Evolutionary conservation across 176 grass and related monocot species (phyloP), one percentile per base, ranked within the genome.

Genomic region (Poa pratensis): DNA sequence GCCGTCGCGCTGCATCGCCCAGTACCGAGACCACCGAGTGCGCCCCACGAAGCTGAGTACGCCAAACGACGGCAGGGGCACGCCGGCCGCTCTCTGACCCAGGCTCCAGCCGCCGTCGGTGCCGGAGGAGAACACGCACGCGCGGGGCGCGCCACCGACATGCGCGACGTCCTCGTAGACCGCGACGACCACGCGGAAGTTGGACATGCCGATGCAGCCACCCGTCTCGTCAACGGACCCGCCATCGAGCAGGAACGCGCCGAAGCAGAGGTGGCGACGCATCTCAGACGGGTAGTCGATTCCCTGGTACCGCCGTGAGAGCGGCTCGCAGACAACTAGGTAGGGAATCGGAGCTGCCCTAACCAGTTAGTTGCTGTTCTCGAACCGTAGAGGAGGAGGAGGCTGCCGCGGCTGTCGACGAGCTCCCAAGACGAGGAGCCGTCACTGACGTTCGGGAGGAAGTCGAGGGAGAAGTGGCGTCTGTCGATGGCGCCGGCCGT

Each of bases 51-150:
- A 73, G 23, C 2, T 26, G 22, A 74, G 15, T 1, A 17, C 7
- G 22, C 45, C 24, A 16, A 73, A 48, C 14, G 0, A 16, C 71
- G 45, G 13, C 14, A 73, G 62, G 35, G 42, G 40, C 46, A 15
- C 10, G 52, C 14, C 8, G 20, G 52, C 12, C 24, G 35, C 34
- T 19, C 12, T 22, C 37, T 5, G 22, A 5, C 13, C 51, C 15
- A 73, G 45, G 22, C 22, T 30, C 80, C 87, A 89, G 5, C 58
- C 68, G 13, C 86, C 59, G 45, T 49, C 67, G 30, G 1, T 5
- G 16, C 80, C 67, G 1, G 51, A 40, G 13, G 79, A 20, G 80
- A 82, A 82, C 22, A 82, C 67, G 63, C 48, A 81, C 18, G 63
- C 30, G 3, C 43, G 23, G 22, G 45, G 45, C 8, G 71, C 71